phyloP scores from a whole-genome alignment of 2,329 filamentous ascomycete species.

The Paraphaeosphaeria minitans region DNA sequence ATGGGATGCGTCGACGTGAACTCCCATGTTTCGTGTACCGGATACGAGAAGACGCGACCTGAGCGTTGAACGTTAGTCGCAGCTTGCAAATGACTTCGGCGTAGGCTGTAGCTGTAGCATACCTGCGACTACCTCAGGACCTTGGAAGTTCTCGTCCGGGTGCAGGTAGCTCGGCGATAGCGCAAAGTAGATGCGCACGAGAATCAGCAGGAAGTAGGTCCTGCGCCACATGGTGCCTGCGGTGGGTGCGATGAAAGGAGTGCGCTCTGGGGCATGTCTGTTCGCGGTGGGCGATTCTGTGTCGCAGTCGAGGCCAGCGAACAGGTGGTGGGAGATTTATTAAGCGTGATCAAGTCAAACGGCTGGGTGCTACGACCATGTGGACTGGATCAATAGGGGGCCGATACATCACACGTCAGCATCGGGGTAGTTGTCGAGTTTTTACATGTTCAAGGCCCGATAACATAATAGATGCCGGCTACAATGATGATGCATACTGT shows the following conservation, averaged over 20 bases:
- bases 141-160: constrained; percentile 98
- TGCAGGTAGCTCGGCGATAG: constrained; percentile 95
- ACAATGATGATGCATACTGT: constrained; percentile 26
- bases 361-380: constrained; percentile 26
- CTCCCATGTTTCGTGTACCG: constrained; percentile 91
- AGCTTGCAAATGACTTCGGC: constrained; percentile 6
- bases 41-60: constrained; percentile 94
- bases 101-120: constrained; percentile 13
- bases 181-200: constrained; percentile 91
- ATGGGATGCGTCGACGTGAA: constrained; percentile 88
- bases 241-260: constrained; percentile 20
- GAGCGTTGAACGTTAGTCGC: constrained; percentile 21
- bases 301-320: constrained; percentile 21
- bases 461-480: constrained; percentile 19
- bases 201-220: constrained; percentile 80
- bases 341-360: constrained; percentile 28
- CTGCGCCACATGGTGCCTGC: constrained; percentile 80
- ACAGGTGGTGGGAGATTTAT: constrained; percentile 17
- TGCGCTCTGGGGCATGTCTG: constrained; percentile 41
- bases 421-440: constrained; percentile 11
- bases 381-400: constrained; percentile 25
- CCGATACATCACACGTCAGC: constrained; percentile 18
- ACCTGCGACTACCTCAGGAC: constrained; percentile 96
- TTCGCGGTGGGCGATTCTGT: constrained; percentile 18
- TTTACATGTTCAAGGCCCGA: constrained; percentile 24